Base-by-base conservation (phyloP, 163 green algal species). In the Chlamydomonas reinhardtii region DNA sequence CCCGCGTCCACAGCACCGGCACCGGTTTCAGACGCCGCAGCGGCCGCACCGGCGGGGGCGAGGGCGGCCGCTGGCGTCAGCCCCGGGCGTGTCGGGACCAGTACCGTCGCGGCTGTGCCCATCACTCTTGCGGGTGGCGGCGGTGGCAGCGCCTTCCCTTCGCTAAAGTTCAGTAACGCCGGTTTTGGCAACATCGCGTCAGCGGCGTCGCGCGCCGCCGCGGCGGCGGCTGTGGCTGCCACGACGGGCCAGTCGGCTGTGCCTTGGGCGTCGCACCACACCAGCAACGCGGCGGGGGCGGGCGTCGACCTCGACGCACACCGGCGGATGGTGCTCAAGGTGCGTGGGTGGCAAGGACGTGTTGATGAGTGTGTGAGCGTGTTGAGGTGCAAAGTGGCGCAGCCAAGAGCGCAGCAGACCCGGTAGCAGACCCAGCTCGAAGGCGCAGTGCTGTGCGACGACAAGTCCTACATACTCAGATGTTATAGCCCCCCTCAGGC, bases 291-390 rank as follows among this genome's bases (percentile, higher is more conserved):
- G 52, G 79, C 68, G 54, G 79, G 68, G 11, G 79, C 79, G 52
- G 79, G 79, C 0, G 34, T 85, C 52, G 79, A 85, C 68, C 34
- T 85, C 54, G 79, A 85, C 52, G 68, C 69, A 4, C 79, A 85
- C 69, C 79, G 79, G 2, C 79, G 79, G 5, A 37, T 77, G 79
- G 79, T 85, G 24, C 79, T 85, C 66, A 85, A 85, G 79, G 79
- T 78, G 32, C 1, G 68, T 25, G 66, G 1, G 66, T 22, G 20
- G 59, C 8, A 15, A 17, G 56, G 4, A 65, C 11, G 56, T 9
- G 22, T 6, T 6, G 11, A 54, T 6, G 43, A 11, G 6, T 6
- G 43, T 11, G 43, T 54, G 43, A 6, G 43, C 8, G 43, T 54
- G 43, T 11, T 54, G 43, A n/a, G n/a, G n/a, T n/a, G n/a, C n/a